Evolutionary conservation across 1,284 basidiomycete species (phyloP), one percentile per base, ranked within the genome.

Genomic region (Tylopilus sp.): DNA sequence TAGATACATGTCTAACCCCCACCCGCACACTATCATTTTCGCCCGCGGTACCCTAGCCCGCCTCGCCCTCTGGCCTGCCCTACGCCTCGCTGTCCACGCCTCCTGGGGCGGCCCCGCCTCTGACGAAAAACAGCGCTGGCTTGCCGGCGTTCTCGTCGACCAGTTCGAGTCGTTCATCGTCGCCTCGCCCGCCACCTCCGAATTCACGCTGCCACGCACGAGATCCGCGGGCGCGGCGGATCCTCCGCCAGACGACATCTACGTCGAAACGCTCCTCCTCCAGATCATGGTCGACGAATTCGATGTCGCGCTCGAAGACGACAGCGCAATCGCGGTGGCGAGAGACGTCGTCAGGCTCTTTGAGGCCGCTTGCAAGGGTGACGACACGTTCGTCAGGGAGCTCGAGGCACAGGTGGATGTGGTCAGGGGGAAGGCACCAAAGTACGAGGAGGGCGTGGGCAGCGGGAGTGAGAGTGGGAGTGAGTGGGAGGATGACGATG

Each of bases 221-320:
- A 65, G 11, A 33, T 7, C 46, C 3, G 5, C 7, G 15, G 31
- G 33, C 1, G 17, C 26, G 1, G 5, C 31, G 12, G 40, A 42
- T 1, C 21, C 70, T 29, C 71, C 75, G 8, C 83, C 88, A 1
- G 91, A 93, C 60, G 76, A 76, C 18, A 73, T 81, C 59, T 89
- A 92, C 59, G 70, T 95, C 51, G 88, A 88, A 59, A 82, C 88
- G 48, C 73, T 87, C 57, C 74, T 95, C 14, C 72, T 87, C 4
- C 88, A 90, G 62, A 78, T 89, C 41, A 83, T 94, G 77, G 74
- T 76, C 15, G 90, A 94, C 61, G 92, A 94, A 62, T 95, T 91
- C 61, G 89, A 92, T 29, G 77, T 82, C 15, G 71, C 77, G 7
- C 71, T 95, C 36, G 91, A 94, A 60, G 92, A 95, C 63, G 89